Percentiles rank a stretch among this genome's conserved stretches.
phyloP scores from a whole-genome alignment of 768 basidiomycete genomes.

The Tremella mesenterica region DNA sequence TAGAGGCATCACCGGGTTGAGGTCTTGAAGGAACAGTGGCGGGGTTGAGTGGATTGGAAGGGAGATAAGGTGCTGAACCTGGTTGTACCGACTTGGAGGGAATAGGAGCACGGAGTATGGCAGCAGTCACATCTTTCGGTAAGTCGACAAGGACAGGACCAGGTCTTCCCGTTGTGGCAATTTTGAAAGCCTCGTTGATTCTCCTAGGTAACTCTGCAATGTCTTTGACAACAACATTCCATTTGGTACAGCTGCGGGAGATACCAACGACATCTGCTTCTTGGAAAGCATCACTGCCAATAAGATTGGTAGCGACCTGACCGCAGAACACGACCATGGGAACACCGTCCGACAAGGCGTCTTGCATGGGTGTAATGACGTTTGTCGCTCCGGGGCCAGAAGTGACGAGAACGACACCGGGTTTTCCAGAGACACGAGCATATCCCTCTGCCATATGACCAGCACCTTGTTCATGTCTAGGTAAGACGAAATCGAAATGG shows the following conservation, averaged over 20 bases:
- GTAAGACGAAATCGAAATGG: conserved; percentile 90
- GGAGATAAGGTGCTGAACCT: conserved; percentile 53
- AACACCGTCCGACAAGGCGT: conserved; percentile 86
- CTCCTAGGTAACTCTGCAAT: conserved; percentile 86
- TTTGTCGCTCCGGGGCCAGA: conserved; percentile 98
- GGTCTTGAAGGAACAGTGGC: conserved; percentile 49
- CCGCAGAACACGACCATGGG: conserved; percentile 93
- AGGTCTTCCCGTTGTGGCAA: conserved; percentile 91
- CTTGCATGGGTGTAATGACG: conserved; percentile 95
- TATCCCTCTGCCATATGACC: conserved; percentile 99
- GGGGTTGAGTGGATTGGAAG: conserved; percentile 42
- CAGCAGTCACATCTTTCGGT: conserved; percentile 97
- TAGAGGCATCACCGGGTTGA: conserved; percentile 54
- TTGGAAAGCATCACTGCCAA: conserved; percentile 98
- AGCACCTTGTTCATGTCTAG: conserved; percentile 94
- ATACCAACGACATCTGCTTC: conserved; percentile 97
- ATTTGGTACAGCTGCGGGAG: conserved; percentile 93
- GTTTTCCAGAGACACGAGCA: conserved; percentile 91
- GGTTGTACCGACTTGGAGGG: conserved; percentile 80
- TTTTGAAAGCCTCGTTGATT: conserved; percentile 99
- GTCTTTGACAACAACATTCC: conserved; percentile 99
- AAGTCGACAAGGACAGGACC: conserved; percentile 97
- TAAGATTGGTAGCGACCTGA: conserved; percentile 97
- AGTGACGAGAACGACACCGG: conserved; percentile 94
- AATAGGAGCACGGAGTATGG: conserved; percentile 73